A percentile compares a stretch with the other conserved stretches of the same genome.
Evolutionary conservation across 2,329 filamentous ascomycete genomes (phyloP).

Genomic region (Acephala macrosclerotiorum): DNA sequence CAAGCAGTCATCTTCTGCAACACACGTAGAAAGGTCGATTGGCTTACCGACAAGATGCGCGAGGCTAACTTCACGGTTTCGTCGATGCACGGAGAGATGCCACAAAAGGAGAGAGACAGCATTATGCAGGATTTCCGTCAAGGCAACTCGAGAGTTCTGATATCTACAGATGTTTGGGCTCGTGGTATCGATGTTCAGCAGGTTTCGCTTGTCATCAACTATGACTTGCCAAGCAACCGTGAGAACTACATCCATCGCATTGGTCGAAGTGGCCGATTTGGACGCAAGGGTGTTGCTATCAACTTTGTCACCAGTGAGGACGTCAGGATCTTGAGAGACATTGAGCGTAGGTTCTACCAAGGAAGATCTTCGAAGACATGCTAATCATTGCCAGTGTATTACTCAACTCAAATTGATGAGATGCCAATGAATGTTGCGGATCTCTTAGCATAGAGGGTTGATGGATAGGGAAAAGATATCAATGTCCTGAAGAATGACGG

Average conservation of each 20-base stretch:
- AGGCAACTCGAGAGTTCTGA: conserved; percentile 93
- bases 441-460: conserved; percentile 39
- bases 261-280: conserved; percentile 92
- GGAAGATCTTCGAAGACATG: background rate
- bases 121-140: conserved; percentile 99
- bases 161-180: conserved; percentile 97
- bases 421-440: conserved; percentile 79
- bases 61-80: conserved; percentile 99
- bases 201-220: conserved; percentile 98
- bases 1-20: conserved; percentile 99
- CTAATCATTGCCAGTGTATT: conserved; percentile 62
- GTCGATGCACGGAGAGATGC: conserved; percentile 99
- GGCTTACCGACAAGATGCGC: conserved; percentile 99
- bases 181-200: conserved; percentile 99
- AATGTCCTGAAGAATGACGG: conserved; percentile 5
- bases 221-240: conserved; percentile 96
- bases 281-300: conserved; percentile 98
- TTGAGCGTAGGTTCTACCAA: conserved; percentile 75
- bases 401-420: conserved; percentile 81
- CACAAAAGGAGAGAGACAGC: conserved; percentile 95
- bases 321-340: conserved; percentile 95
- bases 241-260: conserved; percentile 99
- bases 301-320: conserved; percentile 99
- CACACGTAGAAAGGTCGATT: conserved; percentile 98
- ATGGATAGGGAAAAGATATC: background rate